phyloP scores from a whole-genome alignment of 2,329 filamentous ascomycete genomes.

The Xylariaceae sp. region DNA sequence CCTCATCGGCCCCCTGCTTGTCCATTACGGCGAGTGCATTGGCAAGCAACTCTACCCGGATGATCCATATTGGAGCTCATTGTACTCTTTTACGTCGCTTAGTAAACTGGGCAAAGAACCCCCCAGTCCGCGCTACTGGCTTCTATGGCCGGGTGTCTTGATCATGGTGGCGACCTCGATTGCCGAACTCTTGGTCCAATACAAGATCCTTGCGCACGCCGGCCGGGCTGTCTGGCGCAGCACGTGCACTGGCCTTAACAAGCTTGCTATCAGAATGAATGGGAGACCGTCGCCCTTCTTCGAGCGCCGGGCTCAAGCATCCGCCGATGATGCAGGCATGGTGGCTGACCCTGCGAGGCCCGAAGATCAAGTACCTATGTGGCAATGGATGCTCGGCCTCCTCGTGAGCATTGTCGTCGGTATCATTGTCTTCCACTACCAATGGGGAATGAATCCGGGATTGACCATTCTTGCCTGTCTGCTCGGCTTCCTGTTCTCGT shows the following conservation, averaged over 20 bases:
- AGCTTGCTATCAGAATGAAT: constrained; percentile 40
- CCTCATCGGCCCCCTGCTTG: constrained; percentile 62
- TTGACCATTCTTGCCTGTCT: constrained; percentile 61
- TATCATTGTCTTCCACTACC: constrained; percentile 56
- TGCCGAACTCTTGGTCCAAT: constrained; percentile 47
- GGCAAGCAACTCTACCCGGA: constrained; percentile 43
- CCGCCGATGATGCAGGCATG: constrained; percentile 44
- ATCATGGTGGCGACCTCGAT: constrained; percentile 49
- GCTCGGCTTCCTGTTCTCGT: constrained; percentile 65
- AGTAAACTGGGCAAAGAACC: constrained; percentile 40
- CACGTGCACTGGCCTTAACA: constrained; percentile 50
- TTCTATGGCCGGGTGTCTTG: constrained; percentile 51
- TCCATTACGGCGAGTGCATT: constrained; percentile 57
- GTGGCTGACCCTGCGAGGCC: constrained; percentile 56
- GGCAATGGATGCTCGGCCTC: constrained; percentile 58
- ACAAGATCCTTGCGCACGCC: constrained; percentile 46
- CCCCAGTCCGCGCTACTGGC: constrained; percentile 49
- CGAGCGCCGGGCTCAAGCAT: constrained; percentile 45
- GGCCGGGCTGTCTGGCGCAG: constrained; percentile 56
- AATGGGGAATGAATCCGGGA: constrained; percentile 62
- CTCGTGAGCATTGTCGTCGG: constrained; percentile 55
- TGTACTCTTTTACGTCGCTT: constrained; percentile 46
- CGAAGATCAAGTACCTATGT: constrained; percentile 56
- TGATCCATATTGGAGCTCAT: constrained; percentile 51
- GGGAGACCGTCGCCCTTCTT: constrained; percentile 53